Percentiles rank a stretch among this genome's conserved stretches.
phyloP scores from a whole-genome alignment of 805 yeast species.

The Yamadazyma akitaensis region DNA sequence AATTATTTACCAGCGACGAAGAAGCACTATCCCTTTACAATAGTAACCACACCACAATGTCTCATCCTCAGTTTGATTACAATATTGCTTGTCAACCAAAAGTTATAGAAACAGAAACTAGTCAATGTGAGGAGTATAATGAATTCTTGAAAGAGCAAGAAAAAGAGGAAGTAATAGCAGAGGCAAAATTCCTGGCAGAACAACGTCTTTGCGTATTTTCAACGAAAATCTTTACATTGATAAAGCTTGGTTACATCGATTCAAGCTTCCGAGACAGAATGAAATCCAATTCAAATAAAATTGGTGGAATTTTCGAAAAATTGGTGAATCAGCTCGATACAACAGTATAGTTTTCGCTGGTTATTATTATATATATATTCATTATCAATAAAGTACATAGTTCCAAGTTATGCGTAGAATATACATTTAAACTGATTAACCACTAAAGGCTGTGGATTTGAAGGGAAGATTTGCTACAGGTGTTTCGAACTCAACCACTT shows the following conservation, averaged over 20 bases:
- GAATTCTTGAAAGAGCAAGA: not conserved
- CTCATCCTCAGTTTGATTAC: not conserved
- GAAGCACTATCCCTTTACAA: not conserved
- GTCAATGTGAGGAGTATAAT: not conserved
- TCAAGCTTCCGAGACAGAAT: constrained; percentile 28
- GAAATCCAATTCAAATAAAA: constrained; percentile 28
- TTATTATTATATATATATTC: too few relatives aligned
- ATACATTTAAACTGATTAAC: not conserved
- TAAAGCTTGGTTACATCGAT: constrained; percentile 30
- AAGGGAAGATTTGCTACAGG: constrained; percentile 7
- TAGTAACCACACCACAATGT: not conserved
- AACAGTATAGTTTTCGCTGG: not conserved
- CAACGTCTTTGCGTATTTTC: constrained; percentile 40
- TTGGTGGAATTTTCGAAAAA: constrained; percentile 33
- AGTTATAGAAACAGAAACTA: not conserved
- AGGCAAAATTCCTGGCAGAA: constrained; percentile 21
- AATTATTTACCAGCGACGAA: not conserved
- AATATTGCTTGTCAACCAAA: not conserved
- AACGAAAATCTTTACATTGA: constrained; percentile 36
- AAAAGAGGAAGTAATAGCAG: not conserved
- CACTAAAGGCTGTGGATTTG: too few relatives aligned
- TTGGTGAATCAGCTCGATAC: not conserved
- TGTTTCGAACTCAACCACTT: constrained; percentile 15
- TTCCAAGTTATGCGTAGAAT: not conserved
- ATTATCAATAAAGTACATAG: not conserved